phyloP scores from a whole-genome alignment of 2,329 filamentous ascomycete genomes.

The Aspergillus ibericus region DNA sequence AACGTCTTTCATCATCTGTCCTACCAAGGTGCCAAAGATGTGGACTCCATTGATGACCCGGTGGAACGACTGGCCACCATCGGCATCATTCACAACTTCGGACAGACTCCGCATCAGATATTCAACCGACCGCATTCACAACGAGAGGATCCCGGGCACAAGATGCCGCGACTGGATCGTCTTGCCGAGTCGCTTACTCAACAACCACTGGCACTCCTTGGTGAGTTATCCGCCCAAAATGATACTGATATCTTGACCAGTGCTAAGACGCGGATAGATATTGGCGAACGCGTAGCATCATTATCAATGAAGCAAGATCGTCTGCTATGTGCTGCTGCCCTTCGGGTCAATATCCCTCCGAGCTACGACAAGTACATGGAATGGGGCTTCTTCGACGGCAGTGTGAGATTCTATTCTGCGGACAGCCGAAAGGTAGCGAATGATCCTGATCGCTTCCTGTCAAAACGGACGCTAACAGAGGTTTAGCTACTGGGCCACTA shows the following conservation, averaged over 20 bases:
- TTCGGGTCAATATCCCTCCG: constrained; percentile 83
- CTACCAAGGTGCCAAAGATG: constrained; percentile 87
- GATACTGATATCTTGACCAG: neutral
- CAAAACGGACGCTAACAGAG: neutral
- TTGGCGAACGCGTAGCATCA: constrained; percentile 75
- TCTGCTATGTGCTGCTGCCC: constrained; percentile 77
- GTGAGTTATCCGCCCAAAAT: constrained; percentile 38
- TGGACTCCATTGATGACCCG: constrained; percentile 86
- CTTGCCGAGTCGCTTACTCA: constrained; percentile 73
- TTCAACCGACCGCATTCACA: constrained; percentile 78
- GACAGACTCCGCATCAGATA: constrained; percentile 93
- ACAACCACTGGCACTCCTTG: constrained; percentile 74
- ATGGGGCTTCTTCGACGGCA: constrained; percentile 94
- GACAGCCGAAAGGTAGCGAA: constrained; percentile 69
- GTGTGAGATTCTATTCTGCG: constrained; percentile 83
- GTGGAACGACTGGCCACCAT: constrained; percentile 86
- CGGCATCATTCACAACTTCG: constrained; percentile 97
- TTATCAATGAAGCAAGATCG: constrained; percentile 78
- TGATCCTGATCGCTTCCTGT: neutral
- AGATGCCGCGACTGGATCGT: constrained; percentile 71
- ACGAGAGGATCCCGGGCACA: constrained; percentile 68
- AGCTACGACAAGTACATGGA: constrained; percentile 87
- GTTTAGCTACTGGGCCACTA: constrained; percentile 72
- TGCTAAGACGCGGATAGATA: constrained; percentile 46
- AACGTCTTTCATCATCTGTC: constrained; percentile 97